phyloP scores from a whole-genome alignment of 495 filamentous ascomycete genomes.

The Evernia prunastri region DNA sequence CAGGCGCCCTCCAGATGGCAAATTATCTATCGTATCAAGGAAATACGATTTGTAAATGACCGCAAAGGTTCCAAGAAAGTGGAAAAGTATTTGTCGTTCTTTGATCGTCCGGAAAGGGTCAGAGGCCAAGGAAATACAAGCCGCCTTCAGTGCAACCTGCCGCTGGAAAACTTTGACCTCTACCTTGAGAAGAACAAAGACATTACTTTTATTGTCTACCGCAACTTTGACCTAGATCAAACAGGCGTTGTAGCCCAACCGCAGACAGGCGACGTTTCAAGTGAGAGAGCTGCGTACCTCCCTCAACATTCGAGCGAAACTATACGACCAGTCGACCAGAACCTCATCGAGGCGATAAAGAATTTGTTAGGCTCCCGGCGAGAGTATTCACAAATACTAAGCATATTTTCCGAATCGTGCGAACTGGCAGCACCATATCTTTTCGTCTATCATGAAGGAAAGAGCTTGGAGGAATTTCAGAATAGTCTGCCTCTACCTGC shows the following conservation, averaged over 20 bases:
- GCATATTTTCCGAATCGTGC: too few relatives aligned
- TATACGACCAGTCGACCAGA: conserved; percentile 8
- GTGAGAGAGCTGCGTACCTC: conserved; percentile 2
- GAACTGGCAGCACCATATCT: too few relatives aligned
- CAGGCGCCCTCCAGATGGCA: neutral
- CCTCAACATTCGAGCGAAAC: conserved; percentile 18
- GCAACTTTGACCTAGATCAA: conserved; percentile 7
- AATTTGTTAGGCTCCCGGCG: neutral
- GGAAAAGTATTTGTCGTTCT: neutral
- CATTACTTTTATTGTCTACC: conserved; percentile 28
- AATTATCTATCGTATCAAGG: neutral
- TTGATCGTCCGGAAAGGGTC: neutral
- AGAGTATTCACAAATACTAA: too few relatives aligned
- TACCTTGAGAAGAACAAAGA: conserved; percentile 29
- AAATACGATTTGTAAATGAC: neutral
- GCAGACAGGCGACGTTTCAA: neutral
- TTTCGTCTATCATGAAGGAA: too few relatives aligned
- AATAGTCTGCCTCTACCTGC: too few relatives aligned
- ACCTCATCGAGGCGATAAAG: neutral
- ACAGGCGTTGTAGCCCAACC: neutral
- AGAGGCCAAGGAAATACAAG: neutral
- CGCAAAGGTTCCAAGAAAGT: neutral
- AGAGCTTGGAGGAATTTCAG: too few relatives aligned
- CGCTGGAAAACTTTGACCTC: conserved; percentile 27
- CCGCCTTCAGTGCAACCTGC: conserved; percentile 20